Evolutionary conservation across 2,329 filamentous ascomycete genomes (phyloP), one percentile per base, ranked within the genome.

Genomic region (Tolypocladium inflatum): DNA sequence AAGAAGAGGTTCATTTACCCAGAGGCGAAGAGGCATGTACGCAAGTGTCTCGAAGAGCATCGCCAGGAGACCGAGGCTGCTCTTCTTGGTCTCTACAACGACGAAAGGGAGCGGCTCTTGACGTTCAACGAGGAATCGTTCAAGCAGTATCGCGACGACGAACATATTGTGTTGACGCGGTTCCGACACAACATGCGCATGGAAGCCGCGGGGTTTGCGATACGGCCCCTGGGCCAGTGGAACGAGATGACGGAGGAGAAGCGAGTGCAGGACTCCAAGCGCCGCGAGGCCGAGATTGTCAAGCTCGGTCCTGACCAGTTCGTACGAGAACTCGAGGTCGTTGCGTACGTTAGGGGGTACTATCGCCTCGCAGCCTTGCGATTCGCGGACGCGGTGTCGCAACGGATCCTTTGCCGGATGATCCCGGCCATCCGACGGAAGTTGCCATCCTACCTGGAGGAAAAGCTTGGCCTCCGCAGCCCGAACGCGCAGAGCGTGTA

Each of bases 351-450:
- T 51, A 76, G 86, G 0, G 86, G 81, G 0, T 91, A 91, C 68
- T 91, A 91, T 66, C 77, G 82, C 53, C 80, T 87, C 5, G 87
- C 88, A 0, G 80, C 83, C 0, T 73, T 78, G 39, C 80, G 87
- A 1, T 88, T 90, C 63, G 77, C 84, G 0, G 87, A 91, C 57
- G 69, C 72, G 2, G 73, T 78, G 8, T 71, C 76, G 1, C 73
- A 81, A 30, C 73, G 77, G 54, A 69, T 82, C 57, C 74, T 78
- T 13, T 78, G 77, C 11, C 76, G 78, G 4, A 73, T 81, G 66
- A 73, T 82, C 7, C 79, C 79, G 0, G 67, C 71, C 3, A 73
- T 81, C 8, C 70, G 74, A 10, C 59, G 64, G 2, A 63, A 71
- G 9, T 71, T 80, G 4, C 72, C 75, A 2, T 67, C 62, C 4